Conservation (phyloP, 2,329 filamentous ascomycete genomes). For the Tolypocladium pustulatum region DNA sequence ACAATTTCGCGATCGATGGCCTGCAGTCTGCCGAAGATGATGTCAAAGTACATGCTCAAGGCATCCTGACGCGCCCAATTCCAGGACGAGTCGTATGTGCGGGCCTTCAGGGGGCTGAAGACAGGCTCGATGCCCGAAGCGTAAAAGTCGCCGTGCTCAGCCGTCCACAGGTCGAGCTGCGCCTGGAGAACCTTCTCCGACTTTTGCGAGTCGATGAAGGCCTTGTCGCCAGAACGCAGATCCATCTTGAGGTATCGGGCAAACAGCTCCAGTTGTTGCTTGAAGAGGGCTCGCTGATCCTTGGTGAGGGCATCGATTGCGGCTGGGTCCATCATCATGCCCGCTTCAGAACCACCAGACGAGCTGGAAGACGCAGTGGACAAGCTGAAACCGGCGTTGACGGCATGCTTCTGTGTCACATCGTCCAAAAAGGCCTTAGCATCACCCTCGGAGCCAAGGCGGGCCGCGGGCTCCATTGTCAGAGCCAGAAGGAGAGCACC, state of each 20-base stretch:
- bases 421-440: slow-evolving; percentile 89
- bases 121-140: slow-evolving; percentile 88
- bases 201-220: slow-evolving; percentile 73
- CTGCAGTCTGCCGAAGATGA: slow-evolving; percentile 91
- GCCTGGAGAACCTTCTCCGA: slow-evolving; percentile 81
- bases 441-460: slow-evolving; percentile 80
- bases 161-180: slow-evolving; percentile 88
- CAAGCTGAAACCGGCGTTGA: slow-evolving; percentile 71
- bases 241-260: slow-evolving; percentile 97
- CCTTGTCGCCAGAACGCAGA: slow-evolving; percentile 91
- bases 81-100: slow-evolving; percentile 96
- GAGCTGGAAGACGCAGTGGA: slow-evolving; percentile 66
- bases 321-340: slow-evolving; percentile 99
- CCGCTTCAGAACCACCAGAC: slow-evolving; percentile 58
- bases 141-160: slow-evolving; percentile 95
- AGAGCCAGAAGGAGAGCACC: slow-evolving; percentile 79
- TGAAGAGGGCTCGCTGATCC: slow-evolving; percentile 91
- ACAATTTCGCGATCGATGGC: slow-evolving; percentile 96
- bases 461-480: slow-evolving; percentile 83
- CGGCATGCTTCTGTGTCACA: slow-evolving; percentile 80
- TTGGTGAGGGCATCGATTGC: slow-evolving; percentile 95
- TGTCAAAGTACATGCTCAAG: slow-evolving; percentile 97
- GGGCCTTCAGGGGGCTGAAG: slow-evolving; percentile 87
- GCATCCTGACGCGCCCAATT: slow-evolving; percentile 98
- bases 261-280: slow-evolving; percentile 93